These are phyloP conservation scores for Candida dendrica DNA, from an alignment of 805 yeast species.

Conservation along the genomic window DNA sequence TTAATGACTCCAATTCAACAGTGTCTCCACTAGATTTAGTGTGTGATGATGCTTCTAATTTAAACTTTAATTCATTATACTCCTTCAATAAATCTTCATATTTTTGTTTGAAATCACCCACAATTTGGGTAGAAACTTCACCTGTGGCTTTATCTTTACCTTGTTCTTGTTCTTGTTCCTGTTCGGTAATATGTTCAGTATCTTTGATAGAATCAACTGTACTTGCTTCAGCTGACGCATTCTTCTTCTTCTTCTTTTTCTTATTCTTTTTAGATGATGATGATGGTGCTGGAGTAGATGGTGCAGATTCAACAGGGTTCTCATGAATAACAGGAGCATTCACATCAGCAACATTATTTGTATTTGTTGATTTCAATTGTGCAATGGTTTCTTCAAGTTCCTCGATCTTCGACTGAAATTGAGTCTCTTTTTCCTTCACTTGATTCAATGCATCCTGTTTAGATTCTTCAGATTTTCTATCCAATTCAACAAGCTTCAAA, in stretches of 20 bases:
- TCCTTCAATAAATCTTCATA: slow-evolving; percentile 5
- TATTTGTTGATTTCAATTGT: neutral
- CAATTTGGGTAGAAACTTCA: neutral
- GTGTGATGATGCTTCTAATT: slow-evolving; percentile 4
- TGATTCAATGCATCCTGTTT: slow-evolving; percentile 4
- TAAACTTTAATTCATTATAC: slow-evolving; percentile 4
- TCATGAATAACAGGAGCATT: neutral
- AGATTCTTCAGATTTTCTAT: slow-evolving; percentile 2
- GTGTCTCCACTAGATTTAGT: neutral
- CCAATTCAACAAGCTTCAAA: slow-evolving; percentile 1
- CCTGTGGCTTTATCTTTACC: neutral
- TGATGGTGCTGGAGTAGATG: neutral
- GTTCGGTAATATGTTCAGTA: slow-evolving; percentile 14
- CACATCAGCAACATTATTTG: neutral
- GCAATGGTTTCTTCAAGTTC: slow-evolving; percentile 11
- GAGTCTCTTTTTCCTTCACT: slow-evolving; percentile 2
- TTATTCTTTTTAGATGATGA: slow-evolving; percentile 10
- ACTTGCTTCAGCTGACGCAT: slow-evolving; percentile 1
- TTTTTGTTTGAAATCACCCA: slow-evolving; percentile 5
- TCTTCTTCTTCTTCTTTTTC: slow-evolving; percentile 9
- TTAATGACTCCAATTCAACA: slow-evolving; percentile 6
- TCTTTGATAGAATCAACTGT: slow-evolving; percentile 15
- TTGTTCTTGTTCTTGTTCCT: too few relatives aligned
- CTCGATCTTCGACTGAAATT: slow-evolving; percentile 9
- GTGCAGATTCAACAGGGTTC: slow-evolving; percentile 1